Base-by-base conservation (phyloP, 73 alveolate genomes). In the Paramecium bursaria region DNA sequence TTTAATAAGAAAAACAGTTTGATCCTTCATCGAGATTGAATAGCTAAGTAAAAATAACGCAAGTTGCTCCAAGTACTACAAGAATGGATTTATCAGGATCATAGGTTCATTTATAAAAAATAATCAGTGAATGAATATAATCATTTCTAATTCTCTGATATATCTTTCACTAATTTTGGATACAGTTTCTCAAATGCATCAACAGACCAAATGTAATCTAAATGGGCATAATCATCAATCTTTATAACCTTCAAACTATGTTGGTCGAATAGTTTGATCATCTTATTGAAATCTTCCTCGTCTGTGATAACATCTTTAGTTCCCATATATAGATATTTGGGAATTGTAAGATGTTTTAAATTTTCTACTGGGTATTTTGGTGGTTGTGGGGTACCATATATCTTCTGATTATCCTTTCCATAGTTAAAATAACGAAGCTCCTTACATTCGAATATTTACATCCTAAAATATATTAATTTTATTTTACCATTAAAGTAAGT, bases 281-380 rank as follows among this genome's bases (percentile, higher is more conserved):
- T 61, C 17, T 49, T 74, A 25, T 46, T 14, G 23, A 82, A 49
- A 15, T 75, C 90, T 3, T 30, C 39, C 23, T 53, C 49, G 75
- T 86, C 80, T 30, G 82, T 79, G 33, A 75, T 52, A 1, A 80
- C 74, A 86, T 86, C 91, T 9, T 77, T 50, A 23, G 87, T 49
- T 26, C 90, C 85, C 14, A 74, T 75, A 35, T 57, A 53, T 10
- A 75, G 47, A 35, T 75, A 73, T 53, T 57, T 19, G 23, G 80
- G 80, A 61, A 86, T 86, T 9, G 75, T 86, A 17, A 75, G 50
- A 30, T 86, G 31, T 17, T 80, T 27, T n/a, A 86, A 19, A 74
- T 86, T 89, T 42, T 90, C 90, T 23, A 89, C 86, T 61, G 85
- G 86, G 86, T 92, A 92, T 14, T 50, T 50, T 13, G 97, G 97